Percentiles rank a stretch among this genome's conserved stretches.
phyloP scores from a whole-genome alignment of 306 rosid genomes.

The Luffa acutangula region DNA sequence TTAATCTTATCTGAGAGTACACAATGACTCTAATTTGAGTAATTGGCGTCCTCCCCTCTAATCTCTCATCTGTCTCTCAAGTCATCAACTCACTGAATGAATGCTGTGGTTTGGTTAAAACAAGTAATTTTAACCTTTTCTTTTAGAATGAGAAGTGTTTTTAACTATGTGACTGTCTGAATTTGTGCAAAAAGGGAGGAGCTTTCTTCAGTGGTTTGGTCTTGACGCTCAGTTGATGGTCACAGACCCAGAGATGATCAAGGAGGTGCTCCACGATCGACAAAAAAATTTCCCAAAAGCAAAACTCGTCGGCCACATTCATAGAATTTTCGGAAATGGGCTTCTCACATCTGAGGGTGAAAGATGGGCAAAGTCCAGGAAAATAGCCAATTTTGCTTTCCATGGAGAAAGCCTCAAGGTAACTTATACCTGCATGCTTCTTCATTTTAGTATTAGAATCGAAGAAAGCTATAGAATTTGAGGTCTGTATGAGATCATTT shows the following conservation, averaged over 20 bases:
- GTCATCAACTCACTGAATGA: no score
- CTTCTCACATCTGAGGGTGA: conserved; percentile 12
- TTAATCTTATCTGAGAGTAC: no score
- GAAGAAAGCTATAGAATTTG: no score
- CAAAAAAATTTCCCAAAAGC: conserved; percentile 1
- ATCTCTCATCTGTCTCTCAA: no score
- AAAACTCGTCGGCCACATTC: not conserved
- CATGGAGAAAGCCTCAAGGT: conserved; percentile 33
- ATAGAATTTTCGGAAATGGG: conserved; percentile 26
- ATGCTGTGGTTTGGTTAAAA: no score
- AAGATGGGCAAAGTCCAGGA: conserved; percentile 19
- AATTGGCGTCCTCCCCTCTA: no score
- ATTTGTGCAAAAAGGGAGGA: conserved; percentile 13
- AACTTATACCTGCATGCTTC: not conserved
- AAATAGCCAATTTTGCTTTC: conserved; percentile 25
- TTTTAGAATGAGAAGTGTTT: no score
- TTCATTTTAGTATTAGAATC: no score
- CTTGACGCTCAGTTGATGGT: conserved; percentile 7
- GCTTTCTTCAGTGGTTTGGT: conserved; percentile 24
- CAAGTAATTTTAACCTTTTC: no score
- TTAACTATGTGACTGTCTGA: not conserved
- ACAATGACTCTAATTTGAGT: no score
- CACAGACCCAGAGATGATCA: conserved; percentile 17
- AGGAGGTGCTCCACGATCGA: conserved; percentile 14
- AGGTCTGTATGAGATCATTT: no score